Base-by-base conservation (phyloP, 2,329 filamentous ascomycete genomes). In the Fusarium ambrosium region DNA sequence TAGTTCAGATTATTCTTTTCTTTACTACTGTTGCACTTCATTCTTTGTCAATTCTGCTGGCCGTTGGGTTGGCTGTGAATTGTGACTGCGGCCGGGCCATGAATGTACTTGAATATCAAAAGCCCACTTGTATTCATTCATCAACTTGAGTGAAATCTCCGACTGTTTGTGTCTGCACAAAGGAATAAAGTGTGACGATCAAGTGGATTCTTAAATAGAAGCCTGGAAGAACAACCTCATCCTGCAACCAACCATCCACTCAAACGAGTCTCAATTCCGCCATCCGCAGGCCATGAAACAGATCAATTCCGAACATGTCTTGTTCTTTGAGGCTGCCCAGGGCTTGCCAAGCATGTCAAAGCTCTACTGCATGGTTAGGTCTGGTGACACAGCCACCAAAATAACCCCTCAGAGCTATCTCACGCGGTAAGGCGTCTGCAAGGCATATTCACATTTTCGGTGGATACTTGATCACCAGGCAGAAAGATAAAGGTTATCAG, bases 51-150 rank as follows among this genome's bases (percentile, higher is more conserved):
- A 4, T 32, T 2, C 10, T 3, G 18, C 27, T 53, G 27, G 24
- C 6, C 3, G 6, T n/a, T 32, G 10, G 10, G 24, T 14, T 2
- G 18, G 6, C 1, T 20, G 10, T 53, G 48, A 32, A 10, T n/a
- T 53, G 18, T 13, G 16, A n/a, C 2, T n/a, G 3, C 5, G 16
- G 3, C 24, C 0, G 4, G 9, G 16, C 16, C 1, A n/a, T 13
- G 24, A 3, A 29, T 29, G 24, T 2, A 53, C 27, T 32, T 53
- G 18, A 53, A 29, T 32, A 32, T 29, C 3, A 32, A 53, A 4
- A 32, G 27, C 6, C 48, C 27, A 14, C 6, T n/a, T n/a, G 18
- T 14, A 4, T 7, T 20, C 10, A 53, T 53, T 32, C 48, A 29
- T 32, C 16, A 20, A 53, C 24, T 13, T 2, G 9, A 2, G 8